These are phyloP conservation scores for Pseudocercospora eumusae DNA, from an alignment of 2,329 filamentous ascomycete genomes.

Conservation along the genomic window DNA sequence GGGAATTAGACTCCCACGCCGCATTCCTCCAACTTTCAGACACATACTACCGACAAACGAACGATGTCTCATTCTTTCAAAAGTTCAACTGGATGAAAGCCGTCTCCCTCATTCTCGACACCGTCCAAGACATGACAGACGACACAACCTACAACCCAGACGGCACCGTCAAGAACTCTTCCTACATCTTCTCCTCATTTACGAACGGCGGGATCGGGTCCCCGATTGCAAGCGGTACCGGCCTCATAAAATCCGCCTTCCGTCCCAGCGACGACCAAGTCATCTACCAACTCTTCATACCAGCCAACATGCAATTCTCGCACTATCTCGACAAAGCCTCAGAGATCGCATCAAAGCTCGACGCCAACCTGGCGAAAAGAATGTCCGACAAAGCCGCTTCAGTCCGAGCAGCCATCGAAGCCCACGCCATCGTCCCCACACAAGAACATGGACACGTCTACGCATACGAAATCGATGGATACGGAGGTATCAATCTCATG, in stretches of 20 bases:
- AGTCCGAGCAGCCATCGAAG: conserved; percentile 11
- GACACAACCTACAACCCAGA: conserved; percentile 18
- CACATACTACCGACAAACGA: conserved; percentile 49
- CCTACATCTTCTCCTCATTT: conserved; percentile 12
- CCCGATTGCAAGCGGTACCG: conserved; percentile 47
- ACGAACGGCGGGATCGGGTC: conserved; percentile 49
- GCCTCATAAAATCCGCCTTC: conserved; percentile 50
- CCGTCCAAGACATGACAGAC: conserved; percentile 17
- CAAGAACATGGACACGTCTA: conserved; percentile 44
- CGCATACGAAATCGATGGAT: conserved; percentile 51
- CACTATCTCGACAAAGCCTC: conserved; percentile 58
- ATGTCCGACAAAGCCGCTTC: conserved; percentile 14
- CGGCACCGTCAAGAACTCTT: conserved; percentile 8
- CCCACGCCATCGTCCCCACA: conserved; percentile 43
- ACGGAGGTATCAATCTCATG: conserved; percentile 57
- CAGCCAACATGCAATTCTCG: conserved; percentile 68
- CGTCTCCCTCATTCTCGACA: conserved; percentile 9
- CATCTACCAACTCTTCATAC: conserved; percentile 51
- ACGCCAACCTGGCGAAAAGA: conserved; percentile 6
- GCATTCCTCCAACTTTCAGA: conserved; percentile 50
- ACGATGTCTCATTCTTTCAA: conserved; percentile 21
- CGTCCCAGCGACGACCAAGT: conserved; percentile 51
- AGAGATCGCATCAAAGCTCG: conserved; percentile 42
- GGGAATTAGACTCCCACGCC: conserved; percentile 53
- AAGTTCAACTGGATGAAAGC: conserved; percentile 15